phyloP scores from a whole-genome alignment of 768 basidiomycete genomes.

The Boletus barrowsii region DNA sequence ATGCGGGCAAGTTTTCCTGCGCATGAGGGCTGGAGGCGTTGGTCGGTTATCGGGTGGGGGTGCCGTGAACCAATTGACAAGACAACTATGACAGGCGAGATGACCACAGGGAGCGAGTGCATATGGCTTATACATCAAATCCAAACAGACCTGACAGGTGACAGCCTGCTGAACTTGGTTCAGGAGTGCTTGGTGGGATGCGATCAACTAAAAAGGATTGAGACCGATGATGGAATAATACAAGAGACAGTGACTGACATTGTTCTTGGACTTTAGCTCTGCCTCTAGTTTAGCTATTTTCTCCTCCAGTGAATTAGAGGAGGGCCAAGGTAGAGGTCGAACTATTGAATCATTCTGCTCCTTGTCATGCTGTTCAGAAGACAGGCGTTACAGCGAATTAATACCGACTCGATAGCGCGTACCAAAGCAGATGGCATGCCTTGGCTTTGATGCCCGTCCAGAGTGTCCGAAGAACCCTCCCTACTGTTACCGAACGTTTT shows the following conservation, averaged over 20 bases:
- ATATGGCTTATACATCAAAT: slow-evolving; percentile 69
- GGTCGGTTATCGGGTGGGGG: slow-evolving; percentile 29
- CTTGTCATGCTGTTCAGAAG: slow-evolving; percentile 9
- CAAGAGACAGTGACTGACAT: slow-evolving; percentile 29
- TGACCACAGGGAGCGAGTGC: slow-evolving; percentile 77
- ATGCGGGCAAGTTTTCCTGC: slow-evolving; percentile 43
- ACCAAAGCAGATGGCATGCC: slow-evolving; percentile 14
- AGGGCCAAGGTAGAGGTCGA: not conserved
- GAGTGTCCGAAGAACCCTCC: not conserved
- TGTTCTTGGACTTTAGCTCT: slow-evolving; percentile 40
- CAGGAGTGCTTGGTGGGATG: slow-evolving; percentile 53
- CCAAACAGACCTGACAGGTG: slow-evolving; percentile 78
- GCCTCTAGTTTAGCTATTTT: slow-evolving; percentile 41
- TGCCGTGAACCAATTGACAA: slow-evolving; percentile 74
- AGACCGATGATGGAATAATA: not conserved
- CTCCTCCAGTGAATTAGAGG: slow-evolving; percentile 9
- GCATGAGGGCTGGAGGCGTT: slow-evolving; percentile 27
- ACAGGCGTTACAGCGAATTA: slow-evolving; percentile 2
- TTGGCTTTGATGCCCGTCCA: slow-evolving; percentile 1
- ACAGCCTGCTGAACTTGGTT: slow-evolving; percentile 57
- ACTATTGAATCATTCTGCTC: not conserved
- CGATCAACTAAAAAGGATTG: slow-evolving; percentile 39
- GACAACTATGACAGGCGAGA: slow-evolving; percentile 65
- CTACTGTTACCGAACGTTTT: not conserved
- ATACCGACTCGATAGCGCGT: not conserved